Evolutionary conservation across 495 filamentous ascomycete species (phyloP), one percentile per base, ranked within the genome.

Genomic region (Penicillium bialowiezense): DNA sequence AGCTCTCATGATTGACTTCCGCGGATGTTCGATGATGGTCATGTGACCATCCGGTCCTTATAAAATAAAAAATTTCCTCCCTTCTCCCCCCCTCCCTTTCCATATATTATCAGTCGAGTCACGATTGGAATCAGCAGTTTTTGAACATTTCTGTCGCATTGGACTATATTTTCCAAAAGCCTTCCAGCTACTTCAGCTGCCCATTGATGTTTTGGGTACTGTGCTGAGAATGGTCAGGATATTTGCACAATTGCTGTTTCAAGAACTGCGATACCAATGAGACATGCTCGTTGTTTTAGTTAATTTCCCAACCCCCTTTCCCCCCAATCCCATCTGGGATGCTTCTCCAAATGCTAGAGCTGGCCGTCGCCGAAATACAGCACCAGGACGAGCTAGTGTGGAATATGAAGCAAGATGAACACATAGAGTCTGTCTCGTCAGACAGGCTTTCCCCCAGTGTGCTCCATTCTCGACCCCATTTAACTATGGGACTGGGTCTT

Each of bases 331-430:
- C 41, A 35, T 37, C 18, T 8, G 28, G 38, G 49, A 52, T 41
- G 78, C 78, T 79, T 79, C 74, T 78, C 78, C 71, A 75, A 72
- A 72, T 73, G 81, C 81, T 85, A 85, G 81, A 85, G 79, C 81
- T 78, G 69, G 75, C 70, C 81, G 74, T 79, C 78, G 69, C 59
- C 77, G 72, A 73, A 70, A 72, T 72, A 55, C 45, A 63, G 54
- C 59, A 69, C 71, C 67, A 80, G 78, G 79, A 73, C 70, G 74
- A 58, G 75, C 72, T 70, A 76, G 81, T 82, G 81, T 85, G 77
- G 80, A 85, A 73, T 79, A 67, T 69, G 80, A 82, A 83, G 81
- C 81, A 69, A 85, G 71, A 85, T 69, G 64, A 67, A 82, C 57
- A 68, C 17, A 52, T 47, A 29, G 52, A 32, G 58, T 49, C 41